Base-by-base conservation (phyloP, 106 monocot genomes). In the Ottelia alismoides region DNA sequence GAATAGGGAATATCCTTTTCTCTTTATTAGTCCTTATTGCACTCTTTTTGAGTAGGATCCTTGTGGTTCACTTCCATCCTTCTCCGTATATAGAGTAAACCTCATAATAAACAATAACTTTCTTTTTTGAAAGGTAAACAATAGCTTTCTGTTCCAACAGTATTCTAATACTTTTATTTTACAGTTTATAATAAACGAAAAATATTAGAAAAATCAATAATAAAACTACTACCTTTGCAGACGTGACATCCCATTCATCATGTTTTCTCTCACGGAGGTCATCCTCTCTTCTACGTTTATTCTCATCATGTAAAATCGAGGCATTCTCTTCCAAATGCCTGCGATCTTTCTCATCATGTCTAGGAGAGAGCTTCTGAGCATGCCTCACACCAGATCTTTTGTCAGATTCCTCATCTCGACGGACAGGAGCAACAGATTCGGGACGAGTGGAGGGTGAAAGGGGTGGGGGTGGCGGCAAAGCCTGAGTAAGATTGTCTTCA, bases 381-480 rank as follows among this genome's bases (percentile, higher is more conserved):
- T 92, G 85, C 54, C 92, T 76, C 9, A 52, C 72, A 50, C 75
- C 65, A 49, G 35, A 59, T 55, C 81, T 87, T 76, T 81, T 69
- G 14, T 98, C 79, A 49, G 62, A 56, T 24, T 98, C 90, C 57
- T 90, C 90, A 55, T 98, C 98, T 70, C 90, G 74, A 57, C 90
- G 56, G 49, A 47, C 72, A 27, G 70, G 70, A 58, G 76, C 73
- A 66, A 90, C 73, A 66, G 88, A 82, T 32, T 83, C 85, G 26
- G 98, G 98, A 55, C 85, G 85, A 76, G 80, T 85, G 71, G 77
- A 85, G 17, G 76, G 65, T 56, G 98, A 90, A 9, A 98, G 65
- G 11, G 89, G 84, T 12, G 98, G 98, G 5, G 98, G 98, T 14
- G 98, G 98, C 1, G 98, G 98, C 51, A 90, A 86, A 60, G 30